phyloP scores from a whole-genome alignment of 495 filamentous ascomycete species.

The Hyaloscypha variabilis region DNA sequence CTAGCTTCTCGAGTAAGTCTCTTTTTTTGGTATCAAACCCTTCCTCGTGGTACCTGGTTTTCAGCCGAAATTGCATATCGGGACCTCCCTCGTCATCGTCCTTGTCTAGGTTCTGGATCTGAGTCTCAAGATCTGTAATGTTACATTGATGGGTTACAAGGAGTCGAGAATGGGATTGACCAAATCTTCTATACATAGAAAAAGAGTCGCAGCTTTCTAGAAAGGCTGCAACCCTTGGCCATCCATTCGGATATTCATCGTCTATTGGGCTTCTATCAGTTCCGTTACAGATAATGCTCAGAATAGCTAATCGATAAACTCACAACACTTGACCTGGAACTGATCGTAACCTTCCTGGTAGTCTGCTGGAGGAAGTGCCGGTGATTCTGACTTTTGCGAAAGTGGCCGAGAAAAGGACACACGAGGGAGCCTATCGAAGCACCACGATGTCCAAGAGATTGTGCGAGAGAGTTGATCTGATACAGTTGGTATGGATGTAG shows the following conservation, averaged over 20 bases:
- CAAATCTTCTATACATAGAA: slow-evolving; percentile 16
- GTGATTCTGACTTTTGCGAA: no score
- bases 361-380: no score
- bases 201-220: slow-evolving; percentile 20
- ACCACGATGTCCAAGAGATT: no score
- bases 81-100: slow-evolving; percentile 14
- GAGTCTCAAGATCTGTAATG: slow-evolving; percentile 14
- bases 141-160: slow-evolving; percentile 16
- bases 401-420: no score
- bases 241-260: slow-evolving; percentile 17
- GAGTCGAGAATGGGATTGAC: slow-evolving; percentile 11
- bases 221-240: slow-evolving; percentile 19
- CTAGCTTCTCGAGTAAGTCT: slow-evolving; percentile 4
- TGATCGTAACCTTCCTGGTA: neutral
- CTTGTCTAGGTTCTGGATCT: slow-evolving; percentile 11
- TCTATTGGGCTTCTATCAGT: slow-evolving; percentile 7
- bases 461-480: no score
- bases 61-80: slow-evolving; percentile 12
- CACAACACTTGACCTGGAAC: neutral
- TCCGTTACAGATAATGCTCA: neutral
- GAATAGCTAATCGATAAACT: neutral
- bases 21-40: slow-evolving; percentile 17
- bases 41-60: slow-evolving; percentile 17
- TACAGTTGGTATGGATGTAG: no score
- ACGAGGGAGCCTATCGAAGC: no score